Percentiles rank a stretch among this genome's conserved stretches.
phyloP scores from a whole-genome alignment of 2,329 filamentous ascomycete genomes.

The Bipolaris cookei region DNA sequence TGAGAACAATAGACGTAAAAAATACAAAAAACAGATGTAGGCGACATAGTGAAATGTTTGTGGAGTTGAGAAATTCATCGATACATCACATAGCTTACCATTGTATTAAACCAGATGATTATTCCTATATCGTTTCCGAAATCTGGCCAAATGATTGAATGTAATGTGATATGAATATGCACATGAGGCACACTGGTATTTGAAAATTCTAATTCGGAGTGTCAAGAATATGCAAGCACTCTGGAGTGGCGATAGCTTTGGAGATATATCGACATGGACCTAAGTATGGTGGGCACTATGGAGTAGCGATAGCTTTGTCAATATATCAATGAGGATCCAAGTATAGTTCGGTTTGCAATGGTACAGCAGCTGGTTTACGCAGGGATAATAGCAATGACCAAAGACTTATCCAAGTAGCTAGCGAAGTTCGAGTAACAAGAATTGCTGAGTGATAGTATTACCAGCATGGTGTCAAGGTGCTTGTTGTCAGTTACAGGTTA shows the following conservation, averaged over 20 bases:
- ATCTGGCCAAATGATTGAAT: too few species aligned
- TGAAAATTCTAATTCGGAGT: neutral
- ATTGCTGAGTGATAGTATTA: too few species aligned
- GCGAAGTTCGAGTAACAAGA: too few species aligned
- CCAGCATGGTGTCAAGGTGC: too few species aligned
- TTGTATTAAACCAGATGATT: neutral
- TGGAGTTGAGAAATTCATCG: neutral
- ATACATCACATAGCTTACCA: neutral
- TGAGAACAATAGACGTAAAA: neutral
- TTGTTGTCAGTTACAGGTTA: too few species aligned
- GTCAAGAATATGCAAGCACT: neutral
- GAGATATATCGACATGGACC: neutral
- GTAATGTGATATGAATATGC: neutral
- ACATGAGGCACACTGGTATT: neutral
- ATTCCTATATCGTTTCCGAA: neutral
- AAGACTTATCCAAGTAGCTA: too few species aligned
- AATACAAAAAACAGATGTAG: neutral
- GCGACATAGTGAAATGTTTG: neutral
- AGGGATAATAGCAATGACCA: too few species aligned
- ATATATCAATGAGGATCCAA: too few species aligned
- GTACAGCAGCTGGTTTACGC: too few species aligned
- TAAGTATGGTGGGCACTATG: neutral
- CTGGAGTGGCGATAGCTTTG: neutral
- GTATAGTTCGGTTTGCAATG: too few species aligned
- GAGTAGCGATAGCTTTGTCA: too few species aligned